phyloP scores from a whole-genome alignment of 2,329 filamentous ascomycete species.

The Paecilomyces sp. region DNA sequence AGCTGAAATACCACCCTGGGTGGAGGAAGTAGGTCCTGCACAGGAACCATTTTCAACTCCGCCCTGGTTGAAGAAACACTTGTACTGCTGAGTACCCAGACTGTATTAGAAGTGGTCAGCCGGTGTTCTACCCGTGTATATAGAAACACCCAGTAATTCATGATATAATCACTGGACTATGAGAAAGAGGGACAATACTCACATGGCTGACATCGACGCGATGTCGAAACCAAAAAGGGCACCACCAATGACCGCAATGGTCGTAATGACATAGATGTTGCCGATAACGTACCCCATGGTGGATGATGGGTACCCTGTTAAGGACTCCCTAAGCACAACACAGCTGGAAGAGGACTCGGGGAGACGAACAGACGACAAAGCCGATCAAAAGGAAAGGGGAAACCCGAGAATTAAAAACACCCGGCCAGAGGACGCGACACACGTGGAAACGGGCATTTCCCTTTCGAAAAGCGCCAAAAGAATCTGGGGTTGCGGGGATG shows the following conservation, averaged over 20 bases:
- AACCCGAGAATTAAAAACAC: neutral
- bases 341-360: neutral
- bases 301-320: neutral
- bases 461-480: neutral
- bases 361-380: neutral
- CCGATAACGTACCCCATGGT: constrained; percentile 30
- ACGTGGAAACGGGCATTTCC: neutral
- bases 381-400: neutral
- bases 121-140: neutral
- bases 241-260: constrained; percentile 56
- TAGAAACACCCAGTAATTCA: neutral
- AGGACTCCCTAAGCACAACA: neutral
- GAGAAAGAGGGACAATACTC: neutral
- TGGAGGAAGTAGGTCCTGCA: constrained; percentile 42
- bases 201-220: constrained; percentile 61
- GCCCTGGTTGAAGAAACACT: constrained; percentile 61
- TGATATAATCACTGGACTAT: neutral
- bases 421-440: neutral
- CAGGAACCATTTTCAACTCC: constrained; percentile 26
- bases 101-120: neutral
- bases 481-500: neutral
- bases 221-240: constrained; percentile 75
- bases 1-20: constrained; percentile 65
- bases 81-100: constrained; percentile 61
- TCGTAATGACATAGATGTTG: constrained; percentile 53